Base-by-base conservation (phyloP, 2,329 filamentous ascomycete species). In the Aspergillus uvarum region DNA sequence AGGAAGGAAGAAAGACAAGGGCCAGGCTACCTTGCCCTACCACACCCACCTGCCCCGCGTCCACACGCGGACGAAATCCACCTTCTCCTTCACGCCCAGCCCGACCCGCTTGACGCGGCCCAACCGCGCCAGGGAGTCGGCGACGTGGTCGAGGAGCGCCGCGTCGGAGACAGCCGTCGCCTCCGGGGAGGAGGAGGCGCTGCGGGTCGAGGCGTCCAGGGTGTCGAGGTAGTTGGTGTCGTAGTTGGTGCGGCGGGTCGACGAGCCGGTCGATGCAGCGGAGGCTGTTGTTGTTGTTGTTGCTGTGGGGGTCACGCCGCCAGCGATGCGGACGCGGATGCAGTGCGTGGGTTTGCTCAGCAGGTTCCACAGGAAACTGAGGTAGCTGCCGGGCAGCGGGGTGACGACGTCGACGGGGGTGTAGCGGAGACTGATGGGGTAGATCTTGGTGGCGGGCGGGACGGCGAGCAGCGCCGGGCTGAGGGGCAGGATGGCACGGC, bases 321-420 rank as follows among this genome's bases (percentile, higher is more conserved):
- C 38, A 16, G 92, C 95, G 58, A 99, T 93, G 53, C 95, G 86
- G 12, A 98, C 94, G 24, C 92, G 87, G 68, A 99, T 94, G 69
- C 88, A 92, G 65, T 96, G 95, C 1, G 91, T 96, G 1, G 92
- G 90, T 51, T 89, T 87, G 48, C 89, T 91, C 35, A 96, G 86
- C 8, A 98, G 81, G 56, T 88, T 89, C 92, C 93, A 99, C 8
- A 97, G 72, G 74, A 97, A 97, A 2, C 79, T 79, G 5, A 84
- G 54, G 75, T 90, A 92, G 29, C 83, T 83, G 12, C 89, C 87
- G 0, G 95, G 93, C 0, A 99, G 80, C 0, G 95, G 94, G 0
- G 95, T 97, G 0, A 94, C 96, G 60, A 98, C 88, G 72, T 98
- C 93, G 4, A 89, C 84, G 0, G 94, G 90, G 0, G 91, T 90